Percentiles rank a stretch among this genome's conserved stretches.
phyloP scores from a whole-genome alignment of 306 rosid genomes.

The Sicyos edulis region DNA sequence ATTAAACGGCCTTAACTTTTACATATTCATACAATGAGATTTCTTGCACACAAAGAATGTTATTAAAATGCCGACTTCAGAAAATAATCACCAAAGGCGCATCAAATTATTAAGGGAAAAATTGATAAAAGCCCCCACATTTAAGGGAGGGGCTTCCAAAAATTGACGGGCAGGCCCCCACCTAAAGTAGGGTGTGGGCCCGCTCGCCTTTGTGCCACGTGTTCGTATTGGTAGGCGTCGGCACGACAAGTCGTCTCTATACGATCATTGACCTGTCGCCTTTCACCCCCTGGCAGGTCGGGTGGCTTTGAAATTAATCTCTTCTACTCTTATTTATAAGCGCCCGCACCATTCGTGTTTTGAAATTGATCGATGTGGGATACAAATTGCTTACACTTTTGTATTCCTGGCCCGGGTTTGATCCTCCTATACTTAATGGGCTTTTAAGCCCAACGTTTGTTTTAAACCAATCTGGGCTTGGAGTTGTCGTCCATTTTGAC shows the following conservation, averaged over 20 bases:
- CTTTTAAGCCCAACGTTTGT: not conserved
- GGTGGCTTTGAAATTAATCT: not conserved
- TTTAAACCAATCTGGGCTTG: too few relatives aligned
- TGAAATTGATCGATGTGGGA: not conserved
- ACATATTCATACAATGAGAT: too few relatives aligned
- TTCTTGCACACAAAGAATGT: too few relatives aligned
- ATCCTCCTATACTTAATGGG: not conserved
- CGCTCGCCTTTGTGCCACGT: constrained; percentile 26
- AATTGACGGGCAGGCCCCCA: constrained; percentile 60
- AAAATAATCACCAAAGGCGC: too few relatives aligned
- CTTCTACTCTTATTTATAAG: not conserved
- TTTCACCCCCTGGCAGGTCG: constrained; percentile 76
- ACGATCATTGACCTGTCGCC: constrained; percentile 66
- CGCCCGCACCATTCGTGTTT: not conserved
- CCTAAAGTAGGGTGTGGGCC: constrained; percentile 46
- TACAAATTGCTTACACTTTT: not conserved
- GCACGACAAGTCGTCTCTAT: constrained; percentile 69
- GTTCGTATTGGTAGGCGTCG: constrained; percentile 49
- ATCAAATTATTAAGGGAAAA: not conserved
- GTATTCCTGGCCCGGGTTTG: not conserved
- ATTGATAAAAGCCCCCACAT: not conserved
- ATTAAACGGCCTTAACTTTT: too few relatives aligned
- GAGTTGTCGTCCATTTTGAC: too few relatives aligned
- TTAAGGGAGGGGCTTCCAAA: constrained; percentile 42
- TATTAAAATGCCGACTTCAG: too few relatives aligned